Evolutionary conservation across 768 basidiomycete genomes (phyloP).

Genomic region (Kwoniella dejecticola): DNA sequence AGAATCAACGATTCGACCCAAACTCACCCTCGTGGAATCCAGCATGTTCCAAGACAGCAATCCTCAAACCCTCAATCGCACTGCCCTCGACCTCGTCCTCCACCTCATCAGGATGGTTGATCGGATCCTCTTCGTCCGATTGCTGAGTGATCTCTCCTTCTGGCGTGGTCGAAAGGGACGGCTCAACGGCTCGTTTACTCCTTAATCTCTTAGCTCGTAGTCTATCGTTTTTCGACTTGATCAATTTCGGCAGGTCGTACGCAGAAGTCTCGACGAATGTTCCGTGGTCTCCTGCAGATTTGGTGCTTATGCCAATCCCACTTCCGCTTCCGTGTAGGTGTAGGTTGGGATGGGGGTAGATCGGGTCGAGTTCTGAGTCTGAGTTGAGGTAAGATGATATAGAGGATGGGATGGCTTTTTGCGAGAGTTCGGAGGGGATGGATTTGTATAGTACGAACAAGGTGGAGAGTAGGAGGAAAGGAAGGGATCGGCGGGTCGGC

Average conservation of each 20-base stretch:
- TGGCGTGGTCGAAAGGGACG: too few species aligned
- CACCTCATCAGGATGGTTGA: too few species aligned
- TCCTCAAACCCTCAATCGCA: slow-evolving; percentile 4
- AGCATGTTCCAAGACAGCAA: slow-evolving; percentile 27
- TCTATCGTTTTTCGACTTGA: background rate
- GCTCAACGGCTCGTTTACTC: too few species aligned
- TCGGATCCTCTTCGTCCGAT: background rate
- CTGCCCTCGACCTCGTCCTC: background rate
- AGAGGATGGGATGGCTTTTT: background rate
- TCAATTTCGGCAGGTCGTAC: slow-evolving; percentile 7
- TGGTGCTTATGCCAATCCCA: background rate
- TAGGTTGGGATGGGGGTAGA: background rate
- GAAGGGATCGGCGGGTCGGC: background rate
- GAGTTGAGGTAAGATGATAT: background rate
- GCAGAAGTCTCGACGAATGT: slow-evolving; percentile 15
- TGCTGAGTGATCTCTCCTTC: background rate
- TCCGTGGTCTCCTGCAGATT: background rate
- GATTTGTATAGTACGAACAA: slow-evolving; percentile 8
- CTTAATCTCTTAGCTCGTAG: too few species aligned
- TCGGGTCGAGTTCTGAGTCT: background rate
- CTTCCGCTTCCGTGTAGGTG: background rate
- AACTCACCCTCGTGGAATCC: slow-evolving; percentile 24
- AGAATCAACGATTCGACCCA: background rate
- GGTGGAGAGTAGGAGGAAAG: slow-evolving; percentile 6
- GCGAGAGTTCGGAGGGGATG: background rate